Base-by-base conservation (phyloP, 2,329 filamentous ascomycete species). In the Colletotrichum neosansevieriae region DNA sequence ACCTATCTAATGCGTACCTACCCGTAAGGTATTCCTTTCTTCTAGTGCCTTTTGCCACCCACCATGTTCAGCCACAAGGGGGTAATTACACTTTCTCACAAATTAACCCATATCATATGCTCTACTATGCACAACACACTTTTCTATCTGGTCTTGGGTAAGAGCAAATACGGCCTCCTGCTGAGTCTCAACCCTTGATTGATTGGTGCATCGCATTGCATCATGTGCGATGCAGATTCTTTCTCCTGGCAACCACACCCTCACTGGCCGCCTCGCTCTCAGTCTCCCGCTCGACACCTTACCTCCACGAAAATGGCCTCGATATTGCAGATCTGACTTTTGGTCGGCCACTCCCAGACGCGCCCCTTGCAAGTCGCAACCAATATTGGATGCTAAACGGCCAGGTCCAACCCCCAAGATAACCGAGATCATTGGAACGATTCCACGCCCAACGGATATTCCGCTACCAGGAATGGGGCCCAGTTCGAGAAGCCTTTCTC, bases 401-500 rank as follows among this genome's bases (percentile, higher is more conserved):
- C 36, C 53, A 21, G 19, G 36, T 19, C 51, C 51, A 6, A 54
- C 34, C 34, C 32, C 11, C 2, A n/a, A 24, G 29, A 54, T 19
- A 13, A 21, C 6, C 40, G 19, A 40, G 57, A 19, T 7, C n/a
- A 60, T 36, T 21, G 15, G 13, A 21, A 17, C 57, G 38, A 54
- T 40, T 40, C 6, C 36, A 17, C 9, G 54, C 13, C 64, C 34
- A 17, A 24, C 13, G 51, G 29, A 13, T 24, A 15, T 21, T 17
- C 19, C 36, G 36, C 10, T 13, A 38, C 12, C 10, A 15, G 63
- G 44, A 42, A 56, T 62, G 59, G 36, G 13, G 11, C 11, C 21
- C 60, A 58, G 53, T 24, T 47, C 32, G 51, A 67, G 60, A 51
- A 63, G 19, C 45, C 58, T 49, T 3, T 7, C 15, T 47, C 11